Conservation (phyloP, 2,329 filamentous ascomycete genomes). For the Rutstroemia sp. region DNA sequence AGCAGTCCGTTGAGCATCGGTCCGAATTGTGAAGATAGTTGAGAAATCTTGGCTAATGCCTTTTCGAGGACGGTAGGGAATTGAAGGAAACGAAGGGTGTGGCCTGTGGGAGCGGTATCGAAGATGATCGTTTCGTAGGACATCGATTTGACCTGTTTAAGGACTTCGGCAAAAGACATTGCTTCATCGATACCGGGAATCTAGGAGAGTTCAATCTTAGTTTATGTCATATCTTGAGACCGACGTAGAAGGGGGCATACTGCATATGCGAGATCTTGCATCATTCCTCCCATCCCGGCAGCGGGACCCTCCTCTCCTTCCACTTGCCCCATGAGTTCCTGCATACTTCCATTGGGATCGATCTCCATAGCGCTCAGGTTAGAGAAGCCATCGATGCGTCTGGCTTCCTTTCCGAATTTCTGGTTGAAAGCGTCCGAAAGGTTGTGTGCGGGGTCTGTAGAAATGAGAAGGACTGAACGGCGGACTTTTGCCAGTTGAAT, state of each 20-base stretch:
- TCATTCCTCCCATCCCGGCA: constrained; percentile 82
- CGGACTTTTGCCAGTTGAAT: constrained; percentile 95
- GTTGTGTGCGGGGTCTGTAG: constrained; percentile 97
- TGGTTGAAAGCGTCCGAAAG: constrained; percentile 95
- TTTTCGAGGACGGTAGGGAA: constrained; percentile 98
- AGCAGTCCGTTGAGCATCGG: constrained; percentile 93
- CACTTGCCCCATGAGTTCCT: constrained; percentile 75
- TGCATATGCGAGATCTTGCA: constrained; percentile 96
- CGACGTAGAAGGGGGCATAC: constrained; percentile 43
- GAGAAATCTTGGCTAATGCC: constrained; percentile 92
- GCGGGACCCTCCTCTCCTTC: constrained; percentile 69
- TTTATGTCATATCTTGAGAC: background rate
- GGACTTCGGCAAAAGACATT: constrained; percentile 98
- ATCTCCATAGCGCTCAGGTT: constrained; percentile 99
- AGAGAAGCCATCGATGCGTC: constrained; percentile 82
- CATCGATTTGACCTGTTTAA: constrained; percentile 98
- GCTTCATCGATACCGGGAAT: constrained; percentile 98
- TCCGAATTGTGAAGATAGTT: constrained; percentile 89
- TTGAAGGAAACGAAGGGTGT: constrained; percentile 96
- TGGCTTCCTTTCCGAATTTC: constrained; percentile 98
- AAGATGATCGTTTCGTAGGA: constrained; percentile 99
- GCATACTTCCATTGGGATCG: constrained; percentile 95
- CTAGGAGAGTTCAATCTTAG: constrained; percentile 37
- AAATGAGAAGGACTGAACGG: constrained; percentile 94
- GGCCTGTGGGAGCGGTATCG: constrained; percentile 94